Percentiles rank a stretch among this genome's conserved stretches.
These are phyloP conservation scores for Arthroderma sp. DNA, from an alignment of 2,329 filamentous ascomycete genomes.

Conservation along the genomic window DNA sequence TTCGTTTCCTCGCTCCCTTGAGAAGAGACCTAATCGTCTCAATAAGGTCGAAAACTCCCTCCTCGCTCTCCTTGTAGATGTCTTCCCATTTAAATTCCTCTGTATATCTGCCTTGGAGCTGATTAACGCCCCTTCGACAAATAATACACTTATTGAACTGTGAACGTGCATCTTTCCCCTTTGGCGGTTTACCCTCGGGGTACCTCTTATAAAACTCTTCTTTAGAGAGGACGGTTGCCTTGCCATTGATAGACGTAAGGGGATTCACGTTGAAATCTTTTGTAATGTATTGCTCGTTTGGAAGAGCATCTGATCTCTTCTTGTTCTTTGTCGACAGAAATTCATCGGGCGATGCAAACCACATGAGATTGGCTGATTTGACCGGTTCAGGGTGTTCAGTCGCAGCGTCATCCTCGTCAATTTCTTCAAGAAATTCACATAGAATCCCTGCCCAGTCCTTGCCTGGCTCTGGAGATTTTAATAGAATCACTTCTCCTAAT, in stretches of 20 bases:
- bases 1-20: conserved; percentile 51
- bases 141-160: conserved; percentile 79
- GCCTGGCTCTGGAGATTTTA: conserved; percentile 75
- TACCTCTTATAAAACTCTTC: conserved; percentile 54
- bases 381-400: conserved; percentile 37
- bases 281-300: conserved; percentile 87
- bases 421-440: conserved; percentile 63
- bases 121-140: conserved; percentile 80
- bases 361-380: conserved; percentile 81
- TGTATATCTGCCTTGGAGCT: conserved; percentile 77
- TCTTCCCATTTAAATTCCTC: conserved; percentile 89
- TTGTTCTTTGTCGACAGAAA: conserved; percentile 75
- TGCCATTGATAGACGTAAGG: conserved; percentile 78
- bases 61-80: conserved; percentile 52
- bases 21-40: conserved; percentile 51
- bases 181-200: conserved; percentile 62
- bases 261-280: conserved; percentile 78
- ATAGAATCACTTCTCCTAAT: conserved; percentile 69
- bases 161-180: conserved; percentile 43
- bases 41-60: conserved; percentile 54
- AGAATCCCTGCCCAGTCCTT: conserved; percentile 90
- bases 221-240: conserved; percentile 64
- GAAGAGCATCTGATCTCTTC: conserved; percentile 66
- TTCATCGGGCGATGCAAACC: conserved; percentile 76
- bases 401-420: conserved; percentile 51